Conservation (phyloP, 2,329 filamentous ascomycete genomes). For the Aspergillus udagawae region DNA sequence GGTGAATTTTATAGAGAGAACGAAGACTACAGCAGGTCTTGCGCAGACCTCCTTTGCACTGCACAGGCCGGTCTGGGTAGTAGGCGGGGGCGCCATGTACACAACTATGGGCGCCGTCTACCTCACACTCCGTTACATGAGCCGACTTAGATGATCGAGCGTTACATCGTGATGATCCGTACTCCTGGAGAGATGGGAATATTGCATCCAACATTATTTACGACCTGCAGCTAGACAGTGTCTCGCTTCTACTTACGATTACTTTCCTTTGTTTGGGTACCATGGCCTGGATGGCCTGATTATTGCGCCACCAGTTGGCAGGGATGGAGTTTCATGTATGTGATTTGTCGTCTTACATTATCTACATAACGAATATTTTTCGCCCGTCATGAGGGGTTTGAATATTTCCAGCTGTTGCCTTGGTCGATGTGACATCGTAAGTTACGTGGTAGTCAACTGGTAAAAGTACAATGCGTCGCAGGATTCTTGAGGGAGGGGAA, state of each 20-base stretch:
- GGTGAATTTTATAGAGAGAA: slow-evolving; percentile 17
- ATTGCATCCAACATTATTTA: neutral
- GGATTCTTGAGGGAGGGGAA: neutral
- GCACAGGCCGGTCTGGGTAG: slow-evolving; percentile 31
- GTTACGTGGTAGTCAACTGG: neutral
- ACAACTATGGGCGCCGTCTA: slow-evolving; percentile 29
- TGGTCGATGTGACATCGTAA: neutral
- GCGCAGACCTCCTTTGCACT: slow-evolving; percentile 28
- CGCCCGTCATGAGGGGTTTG: neutral
- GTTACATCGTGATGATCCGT: neutral
- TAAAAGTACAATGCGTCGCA: neutral
- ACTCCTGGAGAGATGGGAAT: neutral
- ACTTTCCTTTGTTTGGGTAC: neutral
- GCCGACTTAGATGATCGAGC: slow-evolving; percentile 15
- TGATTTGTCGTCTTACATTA: neutral
- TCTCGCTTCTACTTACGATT: neutral
- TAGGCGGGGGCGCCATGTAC: slow-evolving; percentile 28
- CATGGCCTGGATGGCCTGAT: neutral
- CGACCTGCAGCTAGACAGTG: neutral
- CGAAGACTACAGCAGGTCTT: slow-evolving; percentile 23
- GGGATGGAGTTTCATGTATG: neutral
- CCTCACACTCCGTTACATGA: slow-evolving; percentile 29
- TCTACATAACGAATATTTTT: neutral
- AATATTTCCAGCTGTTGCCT: neutral
- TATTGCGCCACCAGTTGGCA: neutral